phyloP scores from a whole-genome alignment of 2,329 filamentous ascomycete genomes.

The Colletotrichum scovillei region DNA sequence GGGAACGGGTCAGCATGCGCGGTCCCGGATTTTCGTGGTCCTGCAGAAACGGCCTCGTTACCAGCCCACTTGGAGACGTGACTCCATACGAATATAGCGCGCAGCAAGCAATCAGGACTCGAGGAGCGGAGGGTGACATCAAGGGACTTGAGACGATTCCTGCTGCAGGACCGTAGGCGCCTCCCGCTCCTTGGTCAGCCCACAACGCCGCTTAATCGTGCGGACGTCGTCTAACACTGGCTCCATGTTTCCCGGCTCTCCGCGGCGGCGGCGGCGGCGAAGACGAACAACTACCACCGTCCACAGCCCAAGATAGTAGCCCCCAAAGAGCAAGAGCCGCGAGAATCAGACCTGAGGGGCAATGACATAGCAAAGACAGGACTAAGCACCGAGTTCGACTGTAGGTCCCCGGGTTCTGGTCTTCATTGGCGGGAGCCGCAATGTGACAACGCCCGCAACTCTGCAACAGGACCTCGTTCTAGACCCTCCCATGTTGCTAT shows the following conservation, averaged over 20 bases:
- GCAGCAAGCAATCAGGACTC: background rate
- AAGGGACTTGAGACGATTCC: slow-evolving; percentile 30
- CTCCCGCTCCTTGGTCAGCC: slow-evolving; percentile 33
- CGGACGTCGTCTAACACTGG: slow-evolving; percentile 29
- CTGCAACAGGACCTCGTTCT: background rate
- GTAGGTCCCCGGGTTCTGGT: too few relatives aligned
- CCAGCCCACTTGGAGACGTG: background rate
- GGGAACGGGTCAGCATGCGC: background rate
- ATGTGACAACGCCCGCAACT: background rate
- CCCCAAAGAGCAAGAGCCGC: too few relatives aligned
- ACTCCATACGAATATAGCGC: background rate
- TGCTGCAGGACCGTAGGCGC: slow-evolving; percentile 24
- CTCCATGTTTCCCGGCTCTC: slow-evolving; percentile 17
- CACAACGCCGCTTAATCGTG: slow-evolving; percentile 31
- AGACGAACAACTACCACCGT: background rate
- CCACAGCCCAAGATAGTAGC: too few relatives aligned
- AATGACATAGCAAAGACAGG: background rate
- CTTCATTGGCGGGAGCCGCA: background rate
- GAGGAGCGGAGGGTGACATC: slow-evolving; percentile 17
- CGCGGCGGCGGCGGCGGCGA: background rate
- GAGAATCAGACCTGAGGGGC: too few relatives aligned
- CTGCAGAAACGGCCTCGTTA: background rate
- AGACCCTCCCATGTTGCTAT: background rate
- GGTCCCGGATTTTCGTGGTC: background rate
- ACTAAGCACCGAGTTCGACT: background rate